Evolutionary conservation across 495 filamentous ascomycete species (phyloP).

Genomic region (Cudoniella acicularis): DNA sequence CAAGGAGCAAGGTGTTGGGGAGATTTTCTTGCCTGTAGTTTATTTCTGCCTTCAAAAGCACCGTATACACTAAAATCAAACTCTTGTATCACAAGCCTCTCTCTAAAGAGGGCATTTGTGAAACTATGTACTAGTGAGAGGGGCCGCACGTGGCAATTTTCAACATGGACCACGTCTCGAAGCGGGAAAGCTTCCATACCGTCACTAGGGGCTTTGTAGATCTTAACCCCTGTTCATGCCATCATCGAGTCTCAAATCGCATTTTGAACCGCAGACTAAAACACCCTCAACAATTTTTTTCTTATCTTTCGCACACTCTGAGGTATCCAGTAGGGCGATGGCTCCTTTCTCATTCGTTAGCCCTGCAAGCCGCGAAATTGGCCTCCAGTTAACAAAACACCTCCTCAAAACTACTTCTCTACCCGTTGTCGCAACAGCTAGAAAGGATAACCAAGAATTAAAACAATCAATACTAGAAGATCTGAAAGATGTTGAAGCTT

Average conservation of each 20-base stretch:
- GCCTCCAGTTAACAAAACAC: conserved; percentile 63
- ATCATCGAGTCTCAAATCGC: conserved; percentile 21
- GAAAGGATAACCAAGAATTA: conserved; percentile 50
- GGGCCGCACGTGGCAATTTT: not conserved
- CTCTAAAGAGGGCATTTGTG: too few relatives aligned
- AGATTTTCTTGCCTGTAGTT: not conserved
- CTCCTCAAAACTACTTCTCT: conserved; percentile 60
- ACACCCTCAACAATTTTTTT: too few relatives aligned
- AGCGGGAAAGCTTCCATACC: conserved; percentile 3
- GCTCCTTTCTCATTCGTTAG: conserved; percentile 40
- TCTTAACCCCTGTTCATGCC: conserved; percentile 16
- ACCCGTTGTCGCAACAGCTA: conserved; percentile 70
- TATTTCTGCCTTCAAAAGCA: not conserved
- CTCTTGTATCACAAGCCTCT: too few relatives aligned
- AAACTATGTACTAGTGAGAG: too few relatives aligned
- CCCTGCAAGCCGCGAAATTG: conserved; percentile 73
- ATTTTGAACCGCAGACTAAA: not conserved
- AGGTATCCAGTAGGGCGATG: not conserved
- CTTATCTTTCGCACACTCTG: not conserved
- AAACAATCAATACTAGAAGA: conserved; percentile 51
- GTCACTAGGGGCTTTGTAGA: not conserved
- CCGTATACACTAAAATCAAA: not conserved
- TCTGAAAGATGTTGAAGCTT: conserved; percentile 33
- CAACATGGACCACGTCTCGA: not conserved
- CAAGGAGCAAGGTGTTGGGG: conserved; percentile 5